These are phyloP conservation scores for Brettanomyces anomalus DNA, from an alignment of 805 yeast genomes.

Conservation along the genomic window DNA sequence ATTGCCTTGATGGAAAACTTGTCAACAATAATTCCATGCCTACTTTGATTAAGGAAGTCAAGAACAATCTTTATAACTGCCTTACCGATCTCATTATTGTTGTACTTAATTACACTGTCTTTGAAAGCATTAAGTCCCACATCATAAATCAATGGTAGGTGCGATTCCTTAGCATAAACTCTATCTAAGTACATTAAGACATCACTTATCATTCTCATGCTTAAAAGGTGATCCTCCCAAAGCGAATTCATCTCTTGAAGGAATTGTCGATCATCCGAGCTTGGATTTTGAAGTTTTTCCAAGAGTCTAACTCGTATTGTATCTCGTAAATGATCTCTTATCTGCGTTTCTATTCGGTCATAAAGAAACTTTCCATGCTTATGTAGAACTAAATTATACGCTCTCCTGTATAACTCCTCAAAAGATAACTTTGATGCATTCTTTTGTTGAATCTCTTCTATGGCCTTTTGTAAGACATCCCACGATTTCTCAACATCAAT, in stretches of 20 bases:
- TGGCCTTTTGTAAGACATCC: conserved; percentile 57
- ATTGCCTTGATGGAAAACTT: conserved; percentile 50
- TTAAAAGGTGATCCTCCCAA: conserved; percentile 67
- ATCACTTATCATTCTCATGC: conserved; percentile 75
- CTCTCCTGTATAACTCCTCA: conserved; percentile 72
- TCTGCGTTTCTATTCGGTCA: conserved; percentile 43
- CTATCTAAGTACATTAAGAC: conserved; percentile 81
- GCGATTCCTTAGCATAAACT: conserved; percentile 66
- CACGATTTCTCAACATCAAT: conserved; percentile 61
- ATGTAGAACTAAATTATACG: conserved; percentile 66
- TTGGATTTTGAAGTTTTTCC: conserved; percentile 4
- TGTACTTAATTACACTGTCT: conserved; percentile 44
- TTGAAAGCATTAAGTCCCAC: conserved; percentile 63
- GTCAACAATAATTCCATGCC: conserved; percentile 48
- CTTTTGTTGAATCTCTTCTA: conserved; percentile 59
- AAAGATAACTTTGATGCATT: conserved; percentile 70
- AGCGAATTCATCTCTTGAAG: conserved; percentile 28
- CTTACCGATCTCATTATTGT: conserved; percentile 41
- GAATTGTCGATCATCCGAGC: conserved; percentile 19
- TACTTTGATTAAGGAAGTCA: conserved; percentile 44
- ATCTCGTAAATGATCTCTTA: conserved; percentile 37
- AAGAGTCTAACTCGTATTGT: conserved; percentile 14
- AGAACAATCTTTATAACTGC: conserved; percentile 41
- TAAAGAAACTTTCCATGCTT: conserved; percentile 61
- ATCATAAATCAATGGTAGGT: conserved; percentile 59